Percentiles rank a stretch among this genome's conserved stretches.
Evolutionary conservation across 768 basidiomycete species (phyloP).

Genomic region (Mycena crocata): DNA sequence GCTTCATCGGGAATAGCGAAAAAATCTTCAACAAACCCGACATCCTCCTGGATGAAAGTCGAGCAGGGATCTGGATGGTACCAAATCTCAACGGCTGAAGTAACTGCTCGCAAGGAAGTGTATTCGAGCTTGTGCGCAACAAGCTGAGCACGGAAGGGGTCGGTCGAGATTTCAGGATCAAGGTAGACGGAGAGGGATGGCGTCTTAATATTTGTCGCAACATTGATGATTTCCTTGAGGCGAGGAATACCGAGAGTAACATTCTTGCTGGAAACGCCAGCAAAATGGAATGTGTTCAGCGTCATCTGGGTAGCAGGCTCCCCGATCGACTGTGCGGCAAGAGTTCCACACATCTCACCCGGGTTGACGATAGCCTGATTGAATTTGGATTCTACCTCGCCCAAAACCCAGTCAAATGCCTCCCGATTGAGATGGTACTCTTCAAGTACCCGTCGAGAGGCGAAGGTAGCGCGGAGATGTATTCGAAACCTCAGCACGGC

Average conservation of each 20-base stretch:
- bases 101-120: slow-evolving; percentile 93
- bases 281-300: slow-evolving; percentile 99
- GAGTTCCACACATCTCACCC: slow-evolving; percentile 98
- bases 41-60: slow-evolving; percentile 96
- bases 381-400: slow-evolving; percentile 96
- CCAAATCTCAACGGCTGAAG: slow-evolving; percentile 96
- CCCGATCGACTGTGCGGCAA: slow-evolving; percentile 98
- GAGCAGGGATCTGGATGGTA: slow-evolving; percentile 94
- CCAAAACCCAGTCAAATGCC: slow-evolving; percentile 98
- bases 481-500: slow-evolving; percentile 94
- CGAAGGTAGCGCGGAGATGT: slow-evolving; percentile 91
- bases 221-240: slow-evolving; percentile 99
- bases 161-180: slow-evolving; percentile 73
- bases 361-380: slow-evolving; percentile 93
- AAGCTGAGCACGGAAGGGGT: slow-evolving; percentile 77
- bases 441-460: slow-evolving; percentile 88
- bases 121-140: slow-evolving; percentile 95
- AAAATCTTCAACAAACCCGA: slow-evolving; percentile 97
- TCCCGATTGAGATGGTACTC: slow-evolving; percentile 89
- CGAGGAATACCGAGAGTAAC: slow-evolving; percentile 99
- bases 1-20: slow-evolving; percentile 99
- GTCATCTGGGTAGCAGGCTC: slow-evolving; percentile 99
- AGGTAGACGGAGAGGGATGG: slow-evolving; percentile 96
- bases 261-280: slow-evolving; percentile 99
- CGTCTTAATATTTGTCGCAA: slow-evolving; percentile 98